Evolutionary conservation across 108 stramenopile species (phyloP), one percentile per base, ranked within the genome.

Genomic region (Cyclostephanos tholiformis): DNA sequence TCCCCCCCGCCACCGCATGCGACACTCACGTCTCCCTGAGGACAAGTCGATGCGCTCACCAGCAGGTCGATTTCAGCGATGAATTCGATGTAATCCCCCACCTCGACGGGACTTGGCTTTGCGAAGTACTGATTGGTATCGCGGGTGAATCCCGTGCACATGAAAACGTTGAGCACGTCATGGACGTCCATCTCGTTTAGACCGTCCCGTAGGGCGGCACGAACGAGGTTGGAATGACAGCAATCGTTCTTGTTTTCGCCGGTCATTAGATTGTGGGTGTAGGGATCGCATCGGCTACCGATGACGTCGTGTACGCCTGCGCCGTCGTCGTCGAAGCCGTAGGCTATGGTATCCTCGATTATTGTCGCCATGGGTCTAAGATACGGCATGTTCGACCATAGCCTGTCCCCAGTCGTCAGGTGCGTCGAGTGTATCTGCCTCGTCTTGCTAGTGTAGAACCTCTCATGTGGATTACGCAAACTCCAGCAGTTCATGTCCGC

Each of bases 41-140:
- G 87, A 73, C 87, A 85, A 6, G 87, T 85, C 57, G 79, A 84
- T 0, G 84, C 84, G 41, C 76, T 70, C 10, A 85, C 84, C 20
- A 79, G 17, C 60, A 85, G 64, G 55, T 88, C 84, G 26, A 69
- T 80, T 79, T 88, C 84, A 4, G 87, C 87, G 35, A 88, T 26
- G 65, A 88, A 88, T 71, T 88, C 87, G 48, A 88, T 79, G 63
- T 88, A 88, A 56, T 88, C 87, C n/a, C 86, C 87, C 49, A 83
- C 84, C 55, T 84, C 76, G 63, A 85, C 87, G 44, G 87, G 87
- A 30, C 67, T 63, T 9, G 87, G 84, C 65, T 88, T 88, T 30
- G 84, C 85, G 83, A 88, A 88, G 70, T 88, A 88, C 41, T 80
- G 87, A 51, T 88, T 82, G 4, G 86, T 84, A 71, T 87, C 86